phyloP scores from a whole-genome alignment of 2,329 filamentous ascomycete species.

The Sordariomycetes sp. region DNA sequence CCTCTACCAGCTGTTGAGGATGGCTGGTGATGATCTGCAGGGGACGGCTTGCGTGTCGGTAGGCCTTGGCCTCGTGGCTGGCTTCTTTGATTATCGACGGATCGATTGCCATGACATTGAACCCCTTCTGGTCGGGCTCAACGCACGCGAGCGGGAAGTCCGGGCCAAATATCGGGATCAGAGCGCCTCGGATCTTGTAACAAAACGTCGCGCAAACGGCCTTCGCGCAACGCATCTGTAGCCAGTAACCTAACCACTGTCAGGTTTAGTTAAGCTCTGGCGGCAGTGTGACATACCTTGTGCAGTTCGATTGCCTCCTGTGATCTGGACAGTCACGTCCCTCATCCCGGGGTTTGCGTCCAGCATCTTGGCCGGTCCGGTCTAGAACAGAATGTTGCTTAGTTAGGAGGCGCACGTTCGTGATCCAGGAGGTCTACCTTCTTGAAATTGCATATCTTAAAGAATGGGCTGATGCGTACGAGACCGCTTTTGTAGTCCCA shows the following conservation, averaged over 20 bases:
- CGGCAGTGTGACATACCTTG: constrained; percentile 4
- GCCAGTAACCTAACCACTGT: constrained; percentile 77
- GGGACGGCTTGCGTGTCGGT: too few relatives aligned
- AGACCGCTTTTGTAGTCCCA: constrained; percentile 97
- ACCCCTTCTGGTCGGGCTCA: constrained; percentile 51
- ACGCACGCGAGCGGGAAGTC: constrained; percentile 69
- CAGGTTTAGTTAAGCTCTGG: not conserved
- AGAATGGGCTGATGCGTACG: constrained; percentile 88
- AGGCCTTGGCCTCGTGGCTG: constrained; percentile 16
- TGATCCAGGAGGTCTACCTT: too few relatives aligned
- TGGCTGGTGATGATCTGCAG: constrained; percentile 4
- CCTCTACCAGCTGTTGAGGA: too few relatives aligned
- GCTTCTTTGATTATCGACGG: constrained; percentile 43
- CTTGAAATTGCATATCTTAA: constrained; percentile 79
- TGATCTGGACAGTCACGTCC: constrained; percentile 7
- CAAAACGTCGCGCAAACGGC: constrained; percentile 89
- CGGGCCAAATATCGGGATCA: constrained; percentile 85
- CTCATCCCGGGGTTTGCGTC: constrained; percentile 5
- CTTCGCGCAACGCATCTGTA: constrained; percentile 79
- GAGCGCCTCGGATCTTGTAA: constrained; percentile 68
- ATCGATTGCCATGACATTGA: constrained; percentile 59
- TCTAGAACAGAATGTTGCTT: constrained; percentile 6
- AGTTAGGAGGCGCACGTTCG: too few relatives aligned
- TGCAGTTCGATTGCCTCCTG: constrained; percentile 6
- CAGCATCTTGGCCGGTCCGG: constrained; percentile 8